Conservation (phyloP, 139 green algal genomes). For the Klebsormidium nitens region DNA sequence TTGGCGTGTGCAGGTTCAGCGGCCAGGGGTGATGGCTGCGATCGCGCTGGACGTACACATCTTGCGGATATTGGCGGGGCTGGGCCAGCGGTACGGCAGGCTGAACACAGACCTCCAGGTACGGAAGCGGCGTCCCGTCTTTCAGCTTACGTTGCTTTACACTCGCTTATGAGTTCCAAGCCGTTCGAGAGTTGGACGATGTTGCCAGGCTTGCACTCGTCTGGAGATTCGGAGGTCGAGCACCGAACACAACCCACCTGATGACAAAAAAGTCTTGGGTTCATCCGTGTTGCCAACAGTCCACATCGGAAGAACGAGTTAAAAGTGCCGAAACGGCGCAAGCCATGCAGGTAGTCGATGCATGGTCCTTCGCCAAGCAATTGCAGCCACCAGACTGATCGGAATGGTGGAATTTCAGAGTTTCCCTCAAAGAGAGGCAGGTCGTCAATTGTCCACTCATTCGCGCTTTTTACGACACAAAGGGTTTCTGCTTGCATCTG, state of each 20-base stretch:
- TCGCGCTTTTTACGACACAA: too few species aligned
- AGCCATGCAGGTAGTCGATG: too few species aligned
- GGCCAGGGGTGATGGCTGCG: constrained; percentile 79
- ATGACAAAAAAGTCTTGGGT: too few species aligned
- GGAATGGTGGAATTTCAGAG: too few species aligned
- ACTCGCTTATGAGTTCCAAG: background rate
- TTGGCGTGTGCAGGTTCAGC: constrained; percentile 96
- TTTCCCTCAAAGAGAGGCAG: too few species aligned
- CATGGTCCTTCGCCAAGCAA: too few species aligned
- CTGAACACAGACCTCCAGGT: constrained; percentile 28
- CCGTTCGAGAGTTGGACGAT: background rate
- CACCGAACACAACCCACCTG: background rate
- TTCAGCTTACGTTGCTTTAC: background rate
- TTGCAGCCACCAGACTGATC: too few species aligned
- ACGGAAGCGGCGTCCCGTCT: background rate
- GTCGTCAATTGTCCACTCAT: too few species aligned
- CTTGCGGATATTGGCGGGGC: constrained; percentile 45
- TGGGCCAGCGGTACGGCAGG: background rate
- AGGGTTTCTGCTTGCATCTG: too few species aligned
- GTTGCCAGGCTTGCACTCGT: background rate
- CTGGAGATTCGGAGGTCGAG: background rate
- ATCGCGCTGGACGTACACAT: constrained; percentile 89
- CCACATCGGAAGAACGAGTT: too few species aligned
- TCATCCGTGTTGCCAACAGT: too few species aligned
- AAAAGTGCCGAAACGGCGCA: too few species aligned